Conservation (phyloP, 73 alveolate species). For the Stentor coeruleus region DNA sequence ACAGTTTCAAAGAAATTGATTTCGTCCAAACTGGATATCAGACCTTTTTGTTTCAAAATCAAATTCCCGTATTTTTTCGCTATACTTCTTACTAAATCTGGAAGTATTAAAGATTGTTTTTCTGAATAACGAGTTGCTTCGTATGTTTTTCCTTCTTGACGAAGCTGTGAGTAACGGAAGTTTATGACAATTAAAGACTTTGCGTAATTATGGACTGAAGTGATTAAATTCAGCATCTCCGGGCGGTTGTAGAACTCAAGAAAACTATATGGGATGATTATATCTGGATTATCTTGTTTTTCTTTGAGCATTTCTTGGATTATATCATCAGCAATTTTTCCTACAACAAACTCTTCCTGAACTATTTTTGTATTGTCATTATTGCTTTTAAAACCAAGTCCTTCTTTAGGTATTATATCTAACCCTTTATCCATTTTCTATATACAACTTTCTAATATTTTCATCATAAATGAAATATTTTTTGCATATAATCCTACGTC, state of each 20-base stretch:
- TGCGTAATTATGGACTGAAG: slow-evolving; percentile 54
- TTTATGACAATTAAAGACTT: slow-evolving; percentile 53
- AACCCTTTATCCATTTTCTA: not conserved
- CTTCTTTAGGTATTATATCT: not conserved
- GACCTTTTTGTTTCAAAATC: not conserved
- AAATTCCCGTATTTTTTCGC: not conserved
- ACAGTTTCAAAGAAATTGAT: slow-evolving; percentile 53
- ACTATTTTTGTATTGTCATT: not conserved
- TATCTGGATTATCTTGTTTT: slow-evolving; percentile 58
- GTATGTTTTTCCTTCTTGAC: not conserved
- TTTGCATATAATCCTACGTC: too few relatives aligned
- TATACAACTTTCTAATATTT: not conserved
- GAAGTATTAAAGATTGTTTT: not conserved
- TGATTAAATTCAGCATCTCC: slow-evolving; percentile 36
- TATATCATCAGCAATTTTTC: slow-evolving; percentile 19
- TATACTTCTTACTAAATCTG: not conserved
- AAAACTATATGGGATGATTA: slow-evolving; percentile 53
- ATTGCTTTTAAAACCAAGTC: not conserved
- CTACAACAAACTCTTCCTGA: not conserved
- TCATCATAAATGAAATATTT: too few relatives aligned
- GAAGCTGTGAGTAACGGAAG: not conserved
- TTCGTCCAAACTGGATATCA: not conserved
- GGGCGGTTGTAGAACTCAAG: slow-evolving; percentile 31
- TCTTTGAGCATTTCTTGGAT: slow-evolving; percentile 55
- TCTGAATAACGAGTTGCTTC: not conserved